These are phyloP conservation scores for Phoenix roebelenii DNA, from an alignment of 176 grass and related monocot species.

Conservation along the genomic window DNA sequence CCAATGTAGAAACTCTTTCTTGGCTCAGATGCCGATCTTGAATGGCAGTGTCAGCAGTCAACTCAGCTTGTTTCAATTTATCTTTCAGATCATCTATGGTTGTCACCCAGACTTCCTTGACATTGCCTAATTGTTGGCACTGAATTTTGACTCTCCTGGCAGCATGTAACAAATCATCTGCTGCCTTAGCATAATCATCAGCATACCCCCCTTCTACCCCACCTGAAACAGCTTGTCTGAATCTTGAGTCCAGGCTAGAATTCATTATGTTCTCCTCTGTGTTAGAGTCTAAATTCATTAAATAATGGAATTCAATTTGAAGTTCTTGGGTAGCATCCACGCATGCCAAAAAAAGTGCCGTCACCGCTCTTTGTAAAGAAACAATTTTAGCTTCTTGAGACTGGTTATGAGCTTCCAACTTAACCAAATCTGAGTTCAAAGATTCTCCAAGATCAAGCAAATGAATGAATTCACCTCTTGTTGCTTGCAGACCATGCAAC, in stretches of 20 bases:
- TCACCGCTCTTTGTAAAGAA: slow-evolving; percentile 41
- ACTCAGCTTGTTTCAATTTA: slow-evolving; percentile 54
- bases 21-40: slow-evolving; percentile 36
- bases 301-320: slow-evolving; percentile 27
- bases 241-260: slow-evolving; percentile 27
- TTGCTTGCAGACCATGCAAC: slow-evolving; percentile 40
- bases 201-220: slow-evolving; percentile 29
- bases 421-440: slow-evolving; percentile 58
- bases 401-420: slow-evolving; percentile 41
- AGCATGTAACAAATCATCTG: slow-evolving; percentile 37
- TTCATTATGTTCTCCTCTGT: slow-evolving; percentile 28
- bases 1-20: slow-evolving; percentile 51
- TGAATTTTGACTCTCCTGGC: slow-evolving; percentile 32
- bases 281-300: slow-evolving; percentile 28
- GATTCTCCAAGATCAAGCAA: slow-evolving; percentile 45
- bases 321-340: slow-evolving; percentile 43
- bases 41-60: slow-evolving; percentile 47
- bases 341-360: slow-evolving; percentile 48
- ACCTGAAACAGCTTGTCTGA: slow-evolving; percentile 9
- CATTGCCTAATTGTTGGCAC: slow-evolving; percentile 20
- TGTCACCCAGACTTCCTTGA: slow-evolving; percentile 30
- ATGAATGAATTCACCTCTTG: slow-evolving; percentile 43
- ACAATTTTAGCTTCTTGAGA: slow-evolving; percentile 53
- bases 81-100: slow-evolving; percentile 39
- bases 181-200: slow-evolving; percentile 28